Conservation (phyloP, 108 stramenopile species). For the Mayamaea pseudoterrestris region DNA sequence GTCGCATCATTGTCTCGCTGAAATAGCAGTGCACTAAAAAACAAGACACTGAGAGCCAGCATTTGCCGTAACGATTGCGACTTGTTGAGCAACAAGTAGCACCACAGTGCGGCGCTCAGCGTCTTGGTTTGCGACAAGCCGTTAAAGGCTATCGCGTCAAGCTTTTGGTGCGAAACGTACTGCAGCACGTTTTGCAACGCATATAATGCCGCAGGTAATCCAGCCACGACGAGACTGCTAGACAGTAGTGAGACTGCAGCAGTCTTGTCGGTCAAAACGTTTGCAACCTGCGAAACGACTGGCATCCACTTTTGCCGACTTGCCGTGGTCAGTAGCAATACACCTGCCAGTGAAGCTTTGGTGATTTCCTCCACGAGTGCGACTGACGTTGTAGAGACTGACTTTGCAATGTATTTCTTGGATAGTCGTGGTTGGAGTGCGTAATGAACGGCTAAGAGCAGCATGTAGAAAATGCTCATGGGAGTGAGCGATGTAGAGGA, state of each 20-base stretch:
- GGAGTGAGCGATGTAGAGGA: conserved; percentile 22
- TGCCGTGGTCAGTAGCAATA: conserved; percentile 7
- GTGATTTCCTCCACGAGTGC: conserved; percentile 37
- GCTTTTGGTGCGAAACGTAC: conserved; percentile 75
- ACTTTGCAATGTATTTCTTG: conserved; percentile 43
- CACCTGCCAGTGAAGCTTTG: conserved; percentile 28
- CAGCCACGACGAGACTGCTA: conserved; percentile 50
- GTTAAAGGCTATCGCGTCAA: conserved; percentile 85
- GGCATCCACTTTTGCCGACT: not conserved
- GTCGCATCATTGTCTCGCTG: conserved; percentile 20
- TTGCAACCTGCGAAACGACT: not conserved
- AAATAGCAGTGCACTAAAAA: conserved; percentile 65
- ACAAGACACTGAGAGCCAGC: conserved; percentile 58
- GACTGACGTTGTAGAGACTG: too few species aligned
- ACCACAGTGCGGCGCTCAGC: conserved; percentile 80
- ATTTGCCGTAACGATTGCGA: conserved; percentile 70
- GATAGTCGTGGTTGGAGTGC: conserved; percentile 72
- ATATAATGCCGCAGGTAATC: conserved; percentile 83
- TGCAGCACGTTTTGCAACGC: conserved; percentile 81
- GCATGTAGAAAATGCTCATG: conserved; percentile 40
- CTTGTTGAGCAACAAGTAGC: conserved; percentile 77
- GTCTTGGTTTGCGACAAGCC: conserved; percentile 94
- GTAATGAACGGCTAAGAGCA: conserved; percentile 73
- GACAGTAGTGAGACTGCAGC: conserved; percentile 38
- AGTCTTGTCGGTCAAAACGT: conserved; percentile 12